Evolutionary conservation across 176 grass and related monocot species (phyloP), one percentile per base, ranked within the genome.

Genomic region (Chloris gayana): DNA sequence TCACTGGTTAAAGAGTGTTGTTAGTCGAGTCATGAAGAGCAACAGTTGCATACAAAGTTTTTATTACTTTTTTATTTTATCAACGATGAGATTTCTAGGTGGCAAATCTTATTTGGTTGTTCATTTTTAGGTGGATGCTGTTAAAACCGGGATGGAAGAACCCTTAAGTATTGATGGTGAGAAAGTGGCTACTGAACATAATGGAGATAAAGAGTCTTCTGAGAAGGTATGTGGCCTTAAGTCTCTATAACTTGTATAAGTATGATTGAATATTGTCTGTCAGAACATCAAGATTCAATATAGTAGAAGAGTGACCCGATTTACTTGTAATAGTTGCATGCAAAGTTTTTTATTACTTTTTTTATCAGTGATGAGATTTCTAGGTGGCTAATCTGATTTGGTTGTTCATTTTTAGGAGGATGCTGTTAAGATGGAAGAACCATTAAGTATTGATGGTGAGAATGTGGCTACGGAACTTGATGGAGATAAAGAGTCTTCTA

Each of bases 351-450:
- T n/a, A n/a, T n/a, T n/a, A n/a, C 4, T 31, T 1, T 13, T 78
- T 34, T 27, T 54, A 2, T 54, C 14, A 45, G 31, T 72, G 14
- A 25, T 72, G 33, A 47, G 9, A 78, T 37, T 72, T 31, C 30
- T 64, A 15, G 71, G 42, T 74, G 76, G 5, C 4, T 57, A 46
- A 72, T 35, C 35, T 78, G 9, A 32, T 41, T 47, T 83, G 14
- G 27, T 57, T 47, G 8, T 67, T 47, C 29, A 29, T 81, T 80
- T 75, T 53, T 56, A 75, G 85, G 51, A 51, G 37, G 53, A 81
- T 47, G 47, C 5, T 34, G 22, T 62, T 29, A 62, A 34, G 7
- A 59, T 8, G 61, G 79, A 74, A 1, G 18, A 25, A 51, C 68
- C 50, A 14, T 25, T n/a, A 65, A 27, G 1, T 30, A 27, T 0